Evolutionary conservation across 2,329 filamentous ascomycete species (phyloP), one percentile per base, ranked within the genome.

Genomic region (Sphaceloma murrayae): DNA sequence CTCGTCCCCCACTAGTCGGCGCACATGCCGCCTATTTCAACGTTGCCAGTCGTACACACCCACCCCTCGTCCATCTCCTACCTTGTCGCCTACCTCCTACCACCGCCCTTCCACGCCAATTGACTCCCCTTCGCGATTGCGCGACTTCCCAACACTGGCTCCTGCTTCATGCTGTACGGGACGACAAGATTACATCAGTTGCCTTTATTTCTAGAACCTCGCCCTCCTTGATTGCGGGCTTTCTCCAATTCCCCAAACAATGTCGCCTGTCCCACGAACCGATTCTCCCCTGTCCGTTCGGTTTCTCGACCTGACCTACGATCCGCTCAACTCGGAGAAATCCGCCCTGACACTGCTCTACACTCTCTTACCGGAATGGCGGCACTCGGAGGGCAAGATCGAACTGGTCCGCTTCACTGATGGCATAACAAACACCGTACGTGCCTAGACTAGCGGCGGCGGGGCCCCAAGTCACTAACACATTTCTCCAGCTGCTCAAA

Each of bases 361-460:
- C 54, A 75, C 84, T 19, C 71, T 95, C 49, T 76, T 81, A 48
- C 88, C 88, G 8, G 78, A 93, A 55, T 98, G 91, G 91, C 45
- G 52, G n/a, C 73, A 74, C 36, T 69, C 75, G 26, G 77, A 80
- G 52, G 82, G 84, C 46, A 75, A 80, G 32, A 74, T 98, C 55
- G 80, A 91, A 57, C 85, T 96, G 59, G 74, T 86, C 53, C 81
- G 84, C 52, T 98, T 96, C 69, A 98, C 87, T 29, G 91, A 98
- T 58, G 91, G 91, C 59, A 98, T 96, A 67, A 98, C 91, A 53
- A 98, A 98, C 66, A 96, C 88, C 52, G 75, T 78, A 66, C 53
- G 73, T 70, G 45, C 34, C 36, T 48, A 48, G 34, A 33, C 38
- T 24, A 27, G 19, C 46, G 21, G 13, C 16, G n/a, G 31, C 32